A percentile compares a stretch with the other conserved stretches of the same genome.
Evolutionary conservation across 2,329 filamentous ascomycete genomes (phyloP).

Genomic region (Periconia macrospinosa): DNA sequence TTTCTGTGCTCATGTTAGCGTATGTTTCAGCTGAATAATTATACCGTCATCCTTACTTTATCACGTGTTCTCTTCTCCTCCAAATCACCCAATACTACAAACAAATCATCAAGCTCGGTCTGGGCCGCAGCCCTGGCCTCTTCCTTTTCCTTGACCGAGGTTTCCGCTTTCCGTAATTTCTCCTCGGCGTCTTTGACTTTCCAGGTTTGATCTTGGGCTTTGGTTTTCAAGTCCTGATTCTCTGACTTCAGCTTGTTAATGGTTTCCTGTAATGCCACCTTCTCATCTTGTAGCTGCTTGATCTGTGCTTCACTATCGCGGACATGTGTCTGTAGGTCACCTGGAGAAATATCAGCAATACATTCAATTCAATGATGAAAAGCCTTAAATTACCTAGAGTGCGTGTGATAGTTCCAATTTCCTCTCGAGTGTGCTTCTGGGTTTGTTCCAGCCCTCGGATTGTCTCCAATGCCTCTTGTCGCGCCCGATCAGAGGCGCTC

Average conservation of each 20-base stretch:
- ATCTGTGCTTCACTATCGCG: constrained; percentile 33
- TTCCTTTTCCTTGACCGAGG: constrained; percentile 45
- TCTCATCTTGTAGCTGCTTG: constrained; percentile 44
- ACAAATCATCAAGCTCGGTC: constrained; percentile 51
- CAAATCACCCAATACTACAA: constrained; percentile 52
- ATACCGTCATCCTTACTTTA: constrained; percentile 31
- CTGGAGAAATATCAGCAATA: neutral
- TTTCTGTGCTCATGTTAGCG: constrained; percentile 40
- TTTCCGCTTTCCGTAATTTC: constrained; percentile 43
- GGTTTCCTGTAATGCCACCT: constrained; percentile 18
- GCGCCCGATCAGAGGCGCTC: constrained; percentile 25
- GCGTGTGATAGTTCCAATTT: constrained; percentile 25
- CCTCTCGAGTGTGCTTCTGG: constrained; percentile 25
- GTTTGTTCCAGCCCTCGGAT: constrained; percentile 29
- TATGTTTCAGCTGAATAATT: neutral
- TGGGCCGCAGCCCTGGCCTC: constrained; percentile 39
- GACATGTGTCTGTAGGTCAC: constrained; percentile 25
- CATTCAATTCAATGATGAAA: neutral
- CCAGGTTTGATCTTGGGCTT: constrained; percentile 47
- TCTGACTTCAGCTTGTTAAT: constrained; percentile 35
- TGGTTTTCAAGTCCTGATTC: constrained; percentile 48
- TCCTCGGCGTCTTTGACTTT: constrained; percentile 52
- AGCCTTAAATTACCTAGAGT: constrained; percentile 12
- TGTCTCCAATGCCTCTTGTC: constrained; percentile 29
- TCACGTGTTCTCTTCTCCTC: constrained; percentile 48